Percentiles rank a stretch among this genome's conserved stretches.
These are phyloP conservation scores for Sungouiozyma intestinalis DNA, from an alignment of 805 yeast genomes.

Conservation along the genomic window DNA sequence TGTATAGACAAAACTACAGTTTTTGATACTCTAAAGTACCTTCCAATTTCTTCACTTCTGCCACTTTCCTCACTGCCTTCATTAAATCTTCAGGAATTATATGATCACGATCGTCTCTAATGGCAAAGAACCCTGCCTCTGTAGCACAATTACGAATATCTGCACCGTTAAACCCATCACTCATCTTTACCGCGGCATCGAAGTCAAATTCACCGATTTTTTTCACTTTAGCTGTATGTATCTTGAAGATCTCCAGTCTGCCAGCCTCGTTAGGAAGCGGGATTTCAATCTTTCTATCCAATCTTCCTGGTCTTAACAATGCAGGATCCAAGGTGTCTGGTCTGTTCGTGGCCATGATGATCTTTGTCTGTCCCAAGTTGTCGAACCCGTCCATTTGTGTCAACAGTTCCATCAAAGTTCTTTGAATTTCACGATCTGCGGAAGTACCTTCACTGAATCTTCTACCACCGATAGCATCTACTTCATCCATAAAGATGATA, in stretches of 20 bases:
- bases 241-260: constrained; percentile 85
- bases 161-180: constrained; percentile 98
- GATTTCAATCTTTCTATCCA: constrained; percentile 93
- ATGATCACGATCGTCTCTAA: constrained; percentile 94
- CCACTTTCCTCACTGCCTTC: constrained; percentile 97
- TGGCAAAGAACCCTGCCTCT: constrained; percentile 98
- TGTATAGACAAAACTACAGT: too few relatives aligned
- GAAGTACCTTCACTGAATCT: constrained; percentile 96
- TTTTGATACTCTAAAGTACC: constrained; percentile 94
- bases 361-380: constrained; percentile 90
- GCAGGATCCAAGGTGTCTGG: constrained; percentile 99
- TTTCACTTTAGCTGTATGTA: constrained; percentile 74
- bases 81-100: constrained; percentile 86
- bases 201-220: constrained; percentile 95
- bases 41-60: constrained; percentile 92
- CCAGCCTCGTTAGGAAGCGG: constrained; percentile 95
- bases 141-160: constrained; percentile 94
- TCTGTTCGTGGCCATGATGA: constrained; percentile 98
- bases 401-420: constrained; percentile 92
- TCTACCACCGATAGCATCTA: constrained; percentile 98
- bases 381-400: constrained; percentile 99
- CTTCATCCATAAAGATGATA: constrained; percentile 96
- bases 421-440: constrained; percentile 96
- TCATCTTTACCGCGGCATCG: constrained; percentile 95
- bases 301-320: constrained; percentile 90